Evolutionary conservation across 148 eudicot genomes (phyloP), one percentile per base, ranked within the genome.

Genomic region (Rhododendron ovatum): DNA sequence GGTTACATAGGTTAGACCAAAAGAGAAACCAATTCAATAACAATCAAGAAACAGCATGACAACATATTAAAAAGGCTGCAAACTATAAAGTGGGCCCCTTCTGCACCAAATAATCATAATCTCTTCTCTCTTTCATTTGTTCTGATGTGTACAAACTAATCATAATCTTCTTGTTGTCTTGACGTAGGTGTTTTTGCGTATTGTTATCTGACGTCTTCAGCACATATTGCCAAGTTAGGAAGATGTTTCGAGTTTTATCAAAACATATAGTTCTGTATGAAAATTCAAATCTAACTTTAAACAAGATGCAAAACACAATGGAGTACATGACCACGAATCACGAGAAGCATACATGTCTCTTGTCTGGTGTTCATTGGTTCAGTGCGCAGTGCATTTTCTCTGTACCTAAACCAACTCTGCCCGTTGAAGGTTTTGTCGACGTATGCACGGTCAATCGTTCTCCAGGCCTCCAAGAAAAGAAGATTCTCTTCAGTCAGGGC

Each of bases 341-440:
- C 33, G 11, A 51, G 39, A n/a, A 3, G 45, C 92, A 88, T 94
- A 97, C 99, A 97, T 82, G 99, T 97, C 88, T 97, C 94, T 88
- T 94, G 92, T 85, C 99, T 89, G 18, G 89, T 93, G 89, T 90
- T 95, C 99, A 95, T 97, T 35, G 99, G 99, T 85, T 94, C 98
- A 89, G 76, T 91, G 79, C 95, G 98, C 78, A 97, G 89, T 57
- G 98, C 98, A 86, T 93, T 92, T 89, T 95, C 99, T 90, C 99
- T 93, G 90, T 95, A 97, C 87, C 96, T 97, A 86, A 97, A 95
- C 99, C 99, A 97, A 89, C 98, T 97, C 90, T 97, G 98, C 71
- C 99, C 99, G 89, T 97, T 97, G 89, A 97, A 97, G 59, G 87
- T 91, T 90, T 97, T 97, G 93, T 97, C 99, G 77, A 95, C 92